Conservation (phyloP, 106 monocot species). For the Dendrobium huoshanense region DNA sequence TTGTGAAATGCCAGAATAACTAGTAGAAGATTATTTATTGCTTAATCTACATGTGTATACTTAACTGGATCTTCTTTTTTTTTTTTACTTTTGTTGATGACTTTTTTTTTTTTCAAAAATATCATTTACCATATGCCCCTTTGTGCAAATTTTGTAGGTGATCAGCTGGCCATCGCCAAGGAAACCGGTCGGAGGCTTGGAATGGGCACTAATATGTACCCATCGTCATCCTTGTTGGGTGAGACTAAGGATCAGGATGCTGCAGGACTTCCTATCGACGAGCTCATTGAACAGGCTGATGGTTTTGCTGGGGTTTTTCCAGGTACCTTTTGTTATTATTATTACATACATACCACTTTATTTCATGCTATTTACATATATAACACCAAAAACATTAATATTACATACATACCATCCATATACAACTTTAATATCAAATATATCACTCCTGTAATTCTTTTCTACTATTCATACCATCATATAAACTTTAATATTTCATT, state of each 20-base stretch:
- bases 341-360: too few relatives aligned
- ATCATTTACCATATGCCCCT: background rate
- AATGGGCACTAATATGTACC: constrained; percentile 13
- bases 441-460: too few relatives aligned
- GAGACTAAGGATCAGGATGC: background rate
- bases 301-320: constrained; percentile 13
- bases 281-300: constrained; percentile 10
- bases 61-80: too few relatives aligned
- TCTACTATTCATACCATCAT: too few relatives aligned
- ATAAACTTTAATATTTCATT: too few relatives aligned
- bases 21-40: too few relatives aligned
- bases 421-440: too few relatives aligned
- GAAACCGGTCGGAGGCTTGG: constrained; percentile 6
- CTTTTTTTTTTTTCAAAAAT: background rate
- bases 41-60: too few relatives aligned
- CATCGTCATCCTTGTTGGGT: constrained; percentile 4
- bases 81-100: background rate
- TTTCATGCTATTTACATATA: too few relatives aligned
- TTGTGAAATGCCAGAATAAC: background rate
- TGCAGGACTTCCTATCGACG: background rate
- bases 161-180: constrained; percentile 10
- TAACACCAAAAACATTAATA: too few relatives aligned
- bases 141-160: constrained; percentile 1
- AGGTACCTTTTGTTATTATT: constrained; percentile 3
- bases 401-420: too few relatives aligned